Base-by-base conservation (phyloP, 1,284 basidiomycete genomes). In the Termitomyces sp. region DNA sequence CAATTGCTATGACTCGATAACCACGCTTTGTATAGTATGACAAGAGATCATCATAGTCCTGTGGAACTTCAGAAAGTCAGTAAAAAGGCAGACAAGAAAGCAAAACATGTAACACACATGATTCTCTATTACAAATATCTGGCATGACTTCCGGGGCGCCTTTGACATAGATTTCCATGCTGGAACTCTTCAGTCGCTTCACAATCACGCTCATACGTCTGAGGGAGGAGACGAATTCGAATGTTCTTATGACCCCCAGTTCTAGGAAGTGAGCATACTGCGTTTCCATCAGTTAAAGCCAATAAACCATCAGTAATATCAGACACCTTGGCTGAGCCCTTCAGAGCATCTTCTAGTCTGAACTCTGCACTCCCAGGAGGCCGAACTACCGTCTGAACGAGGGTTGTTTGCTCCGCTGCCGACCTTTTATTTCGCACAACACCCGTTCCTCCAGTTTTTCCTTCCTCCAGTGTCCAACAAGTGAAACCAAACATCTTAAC, bases 401-500 rank as follows among this genome's bases (percentile, higher is more conserved):
- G 78, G 1, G 95, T 89, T 26, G 94, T 83, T 17, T 94, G 91
- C 46, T 95, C 82, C 43, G 86, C 76, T 1, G 86, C 81, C 7
- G 80, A 74, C 15, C 83, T 78, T 50, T 82, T 83, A 38, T 78
- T 82, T 67, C 86, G 89, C 61, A 89, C 85, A 28, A 82, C 79
- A 1, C 82, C 87, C 1, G 81, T 86, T 2, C 84, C 85, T 15
- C 82, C 76, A 13, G 86, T 69, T 58, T 86, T 77, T 21, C 92
- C 96, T 73, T 99, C 97, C 68, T 99, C 97, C 44, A 99, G 74
- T 2, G 87, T 92, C 97, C 97, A 99, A 56, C 84, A 84, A 2
- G 97, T 98, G 67, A 96, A 99, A 62, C 90, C 89, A 67, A 99
- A 99, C 93, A 96, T 96, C 71, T 94, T 98, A 61, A 92, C 86